phyloP scores from a whole-genome alignment of 257 asterid species.

The Mentha longifolia region DNA sequence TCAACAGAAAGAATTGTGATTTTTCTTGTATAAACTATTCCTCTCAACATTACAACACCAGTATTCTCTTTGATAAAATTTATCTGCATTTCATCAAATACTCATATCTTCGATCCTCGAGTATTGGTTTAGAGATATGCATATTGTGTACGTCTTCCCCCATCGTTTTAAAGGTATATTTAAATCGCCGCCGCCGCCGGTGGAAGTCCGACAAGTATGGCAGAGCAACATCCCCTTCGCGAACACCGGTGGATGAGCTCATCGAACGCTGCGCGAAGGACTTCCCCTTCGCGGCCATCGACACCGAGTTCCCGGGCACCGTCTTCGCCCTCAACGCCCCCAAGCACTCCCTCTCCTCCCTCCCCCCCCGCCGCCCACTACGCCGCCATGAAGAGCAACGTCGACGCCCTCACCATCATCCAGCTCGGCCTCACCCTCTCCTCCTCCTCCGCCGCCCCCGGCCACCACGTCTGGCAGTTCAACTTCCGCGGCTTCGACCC shows the following conservation, averaged over 20 bases:
- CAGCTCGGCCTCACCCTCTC: conserved; percentile 24
- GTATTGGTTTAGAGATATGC: too few species aligned
- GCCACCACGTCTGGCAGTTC: not conserved
- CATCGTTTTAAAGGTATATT: too few species aligned
- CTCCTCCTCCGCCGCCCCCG: not conserved
- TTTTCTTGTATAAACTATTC: too few species aligned
- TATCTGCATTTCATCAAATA: too few species aligned
- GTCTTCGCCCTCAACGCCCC: not conserved
- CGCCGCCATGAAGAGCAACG: conserved; percentile 6
- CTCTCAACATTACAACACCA: too few species aligned
- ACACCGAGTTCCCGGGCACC: not conserved
- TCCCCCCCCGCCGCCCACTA: not conserved
- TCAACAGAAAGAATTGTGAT: too few species aligned
- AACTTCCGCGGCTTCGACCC: conserved; percentile 17
- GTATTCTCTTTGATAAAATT: too few species aligned
- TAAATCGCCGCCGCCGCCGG: too few species aligned
- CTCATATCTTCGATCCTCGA: too few species aligned
- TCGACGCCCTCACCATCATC: not conserved
- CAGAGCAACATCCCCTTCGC: not conserved
- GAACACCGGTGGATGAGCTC: too few species aligned
- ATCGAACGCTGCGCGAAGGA: not conserved
- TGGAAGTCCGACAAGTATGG: not conserved
- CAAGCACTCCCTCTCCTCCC: not conserved
- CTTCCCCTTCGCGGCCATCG: too few species aligned
- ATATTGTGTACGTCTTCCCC: too few species aligned